These are phyloP conservation scores for Phytophthora ramorum DNA, from an alignment of 352 stramenopile genomes.

Conservation along the genomic window DNA sequence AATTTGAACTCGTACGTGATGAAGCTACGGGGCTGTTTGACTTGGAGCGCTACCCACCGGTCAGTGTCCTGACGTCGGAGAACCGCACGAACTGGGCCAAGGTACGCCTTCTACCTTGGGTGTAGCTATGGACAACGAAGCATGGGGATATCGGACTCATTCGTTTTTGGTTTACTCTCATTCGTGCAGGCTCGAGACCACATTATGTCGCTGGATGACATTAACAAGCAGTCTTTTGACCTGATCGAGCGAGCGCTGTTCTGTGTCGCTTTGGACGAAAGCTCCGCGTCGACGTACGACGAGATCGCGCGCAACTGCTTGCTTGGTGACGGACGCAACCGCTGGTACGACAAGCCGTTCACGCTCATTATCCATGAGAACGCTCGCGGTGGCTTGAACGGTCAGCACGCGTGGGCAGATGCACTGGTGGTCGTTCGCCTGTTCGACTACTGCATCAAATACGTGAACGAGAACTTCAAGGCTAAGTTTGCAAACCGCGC, in stretches of 20 bases:
- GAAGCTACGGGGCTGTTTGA: slow-evolving; percentile 89
- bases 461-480: slow-evolving; percentile 93
- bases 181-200: slow-evolving; percentile 71
- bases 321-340: slow-evolving; percentile 93
- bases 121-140: background rate
- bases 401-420: slow-evolving; percentile 98
- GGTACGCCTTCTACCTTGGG: slow-evolving; percentile 42
- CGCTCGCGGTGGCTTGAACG: slow-evolving; percentile 94
- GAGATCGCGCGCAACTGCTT: slow-evolving; percentile 88
- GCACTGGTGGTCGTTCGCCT: slow-evolving; percentile 95
- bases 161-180: background rate
- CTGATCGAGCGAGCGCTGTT: slow-evolving; percentile 94
- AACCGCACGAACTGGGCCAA: slow-evolving; percentile 96
- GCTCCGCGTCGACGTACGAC: slow-evolving; percentile 79
- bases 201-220: slow-evolving; percentile 85
- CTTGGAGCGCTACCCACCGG: slow-evolving; percentile 83
- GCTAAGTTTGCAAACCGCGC: slow-evolving; percentile 78
- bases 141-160: background rate
- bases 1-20: slow-evolving; percentile 87
- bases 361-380: slow-evolving; percentile 97
- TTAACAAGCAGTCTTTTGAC: slow-evolving; percentile 92
- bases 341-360: slow-evolving; percentile 99
- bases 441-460: slow-evolving; percentile 95
- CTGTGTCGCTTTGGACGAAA: slow-evolving; percentile 93
- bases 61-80: slow-evolving; percentile 95